Conservation (phyloP, 305 asterid species). For the Fraxinus sp. region DNA sequence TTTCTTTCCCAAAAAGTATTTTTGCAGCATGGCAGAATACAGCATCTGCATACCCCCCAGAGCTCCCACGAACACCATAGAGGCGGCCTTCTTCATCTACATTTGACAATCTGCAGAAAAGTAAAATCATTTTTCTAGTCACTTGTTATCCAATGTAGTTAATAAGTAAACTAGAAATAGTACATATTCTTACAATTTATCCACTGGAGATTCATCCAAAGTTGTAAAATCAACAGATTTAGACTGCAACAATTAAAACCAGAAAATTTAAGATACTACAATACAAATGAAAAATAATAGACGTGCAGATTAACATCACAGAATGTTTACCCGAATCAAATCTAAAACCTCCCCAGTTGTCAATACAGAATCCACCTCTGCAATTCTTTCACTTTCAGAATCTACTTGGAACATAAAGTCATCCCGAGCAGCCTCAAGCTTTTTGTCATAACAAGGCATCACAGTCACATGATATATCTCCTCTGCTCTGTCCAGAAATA, state of each 20-base stretch:
- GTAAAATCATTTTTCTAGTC: constrained; percentile 15
- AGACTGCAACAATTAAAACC: constrained; percentile 50
- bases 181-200: constrained; percentile 60
- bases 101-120: constrained; percentile 59
- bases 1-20: constrained; percentile 56
- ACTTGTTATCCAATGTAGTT: neutral
- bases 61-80: constrained; percentile 78
- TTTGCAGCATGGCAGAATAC: constrained; percentile 78
- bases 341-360: constrained; percentile 92
- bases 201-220: constrained; percentile 83
- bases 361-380: constrained; percentile 94
- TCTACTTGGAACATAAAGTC: constrained; percentile 74
- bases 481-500: constrained; percentile 54
- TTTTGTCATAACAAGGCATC: constrained; percentile 99
- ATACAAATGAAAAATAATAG: neutral
- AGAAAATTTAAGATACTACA: neutral
- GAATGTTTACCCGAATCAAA: constrained; percentile 64
- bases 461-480: constrained; percentile 92
- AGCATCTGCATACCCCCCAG: constrained; percentile 95
- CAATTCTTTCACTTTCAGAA: constrained; percentile 50
- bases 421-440: constrained; percentile 95
- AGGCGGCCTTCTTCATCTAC: constrained; percentile 62
- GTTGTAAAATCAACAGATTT: constrained; percentile 59
- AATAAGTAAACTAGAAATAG: constrained; percentile 12
- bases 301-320: constrained; percentile 13